These are phyloP conservation scores for Kodamaea sp. DNA, from an alignment of 1,139 yeast genomes.

Conservation along the genomic window DNA sequence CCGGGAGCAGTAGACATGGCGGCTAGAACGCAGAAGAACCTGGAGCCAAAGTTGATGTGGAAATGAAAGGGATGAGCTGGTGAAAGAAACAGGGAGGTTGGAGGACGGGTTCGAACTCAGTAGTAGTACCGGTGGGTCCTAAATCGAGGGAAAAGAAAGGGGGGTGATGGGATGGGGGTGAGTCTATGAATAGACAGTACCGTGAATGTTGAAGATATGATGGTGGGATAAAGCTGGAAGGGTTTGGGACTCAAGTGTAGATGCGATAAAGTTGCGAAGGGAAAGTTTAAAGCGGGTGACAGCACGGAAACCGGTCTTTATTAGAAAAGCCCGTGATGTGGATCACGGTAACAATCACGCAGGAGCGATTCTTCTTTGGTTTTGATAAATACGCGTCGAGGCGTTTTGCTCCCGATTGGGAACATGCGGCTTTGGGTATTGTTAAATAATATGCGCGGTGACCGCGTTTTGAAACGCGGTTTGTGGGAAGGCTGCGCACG, in stretches of 20 bases:
- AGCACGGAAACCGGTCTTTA: constrained; percentile 4
- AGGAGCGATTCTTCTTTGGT: constrained; percentile 3
- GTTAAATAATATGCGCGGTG: constrained; percentile 6
- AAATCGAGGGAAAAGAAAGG: too few species aligned
- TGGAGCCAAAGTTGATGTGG: too few species aligned
- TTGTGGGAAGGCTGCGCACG: constrained; percentile 4
- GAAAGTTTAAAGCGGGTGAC: background rate
- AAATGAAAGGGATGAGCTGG: too few species aligned
- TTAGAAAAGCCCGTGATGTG: constrained; percentile 8
- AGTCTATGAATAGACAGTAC: too few species aligned
- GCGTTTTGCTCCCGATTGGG: constrained; percentile 3
- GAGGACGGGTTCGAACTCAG: too few species aligned
- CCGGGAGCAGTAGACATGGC: constrained; percentile 12
- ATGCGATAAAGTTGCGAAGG: background rate
- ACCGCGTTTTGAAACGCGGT: constrained; percentile 13
- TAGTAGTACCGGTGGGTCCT: too few species aligned
- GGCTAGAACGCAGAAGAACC: background rate
- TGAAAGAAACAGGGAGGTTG: too few species aligned
- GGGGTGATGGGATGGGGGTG: background rate
- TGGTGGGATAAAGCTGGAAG: too few species aligned
- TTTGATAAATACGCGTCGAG: constrained; percentile 9
- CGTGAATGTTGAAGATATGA: too few species aligned
- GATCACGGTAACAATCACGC: constrained; percentile 7
- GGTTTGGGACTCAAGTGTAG: background rate
- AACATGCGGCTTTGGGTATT: constrained; percentile 1